A percentile compares a stretch with the other conserved stretches of the same genome.
phyloP scores from a whole-genome alignment of 805 yeast species.

The Yamadazyma sp. region DNA sequence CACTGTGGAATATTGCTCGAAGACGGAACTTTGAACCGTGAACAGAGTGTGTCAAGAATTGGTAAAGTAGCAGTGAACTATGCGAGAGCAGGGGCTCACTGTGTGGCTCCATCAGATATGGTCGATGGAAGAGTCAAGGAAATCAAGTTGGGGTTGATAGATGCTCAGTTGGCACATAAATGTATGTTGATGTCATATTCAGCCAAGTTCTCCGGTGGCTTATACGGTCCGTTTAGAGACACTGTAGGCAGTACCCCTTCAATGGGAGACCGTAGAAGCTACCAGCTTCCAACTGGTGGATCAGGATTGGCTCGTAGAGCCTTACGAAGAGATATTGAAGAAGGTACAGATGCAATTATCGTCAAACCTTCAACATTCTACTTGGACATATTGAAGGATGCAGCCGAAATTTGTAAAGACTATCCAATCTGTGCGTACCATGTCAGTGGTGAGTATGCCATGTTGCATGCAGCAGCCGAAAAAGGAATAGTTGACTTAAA shows the following conservation, averaged over 20 bases:
- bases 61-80: conserved; percentile 95
- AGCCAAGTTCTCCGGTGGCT: conserved; percentile 87
- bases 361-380: conserved; percentile 96
- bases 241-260: conserved; percentile 93
- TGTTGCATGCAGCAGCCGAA: conserved; percentile 98
- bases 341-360: conserved; percentile 95
- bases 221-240: conserved; percentile 97
- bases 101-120: conserved; percentile 98
- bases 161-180: conserved; percentile 80
- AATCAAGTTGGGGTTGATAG: conserved; percentile 80
- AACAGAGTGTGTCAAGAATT: conserved; percentile 70
- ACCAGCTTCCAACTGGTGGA: conserved; percentile 92
- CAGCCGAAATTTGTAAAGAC: conserved; percentile 75
- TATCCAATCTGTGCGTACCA: conserved; percentile 94
- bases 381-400: conserved; percentile 86
- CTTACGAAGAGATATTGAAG: conserved; percentile 75
- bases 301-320: conserved; percentile 94
- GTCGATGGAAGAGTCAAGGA: conserved; percentile 91
- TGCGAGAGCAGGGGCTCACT: conserved; percentile 93
- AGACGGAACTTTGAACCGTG: conserved; percentile 82
- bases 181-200: conserved; percentile 90
- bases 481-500: conserved; percentile 88
- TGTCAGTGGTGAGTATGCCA: conserved; percentile 96
- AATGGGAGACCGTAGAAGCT: conserved; percentile 86
- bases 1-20: conserved; percentile 91